Base-by-base conservation (phyloP, 1,284 basidiomycete species). In the Mycosarcoma maydis region DNA sequence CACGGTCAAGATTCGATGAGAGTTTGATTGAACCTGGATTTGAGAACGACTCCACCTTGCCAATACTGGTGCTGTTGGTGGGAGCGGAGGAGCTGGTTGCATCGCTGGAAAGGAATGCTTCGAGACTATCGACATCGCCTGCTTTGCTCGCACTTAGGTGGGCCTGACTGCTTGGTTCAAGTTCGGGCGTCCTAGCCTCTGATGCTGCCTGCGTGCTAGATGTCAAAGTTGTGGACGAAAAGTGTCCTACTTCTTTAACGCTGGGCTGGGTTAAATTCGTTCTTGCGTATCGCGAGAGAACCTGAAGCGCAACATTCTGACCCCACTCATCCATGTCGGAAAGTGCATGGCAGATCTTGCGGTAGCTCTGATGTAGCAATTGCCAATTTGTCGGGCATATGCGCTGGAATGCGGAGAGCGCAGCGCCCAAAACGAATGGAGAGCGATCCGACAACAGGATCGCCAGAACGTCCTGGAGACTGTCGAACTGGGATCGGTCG, bases 321-420 rank as follows among this genome's bases (percentile, higher is more conserved):
- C 92, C 92, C 95, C 95, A 98, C 80, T 96, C 94, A 77, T 98
- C 95, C 16, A 91, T 90, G 75, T 99, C 94, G 27, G 92, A 86
- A 1, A 98, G 84, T 14, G 91, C 86, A 40, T 87, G 86, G 78
- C 93, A 97, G 41, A 95, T 85, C 39, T 90, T 88, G 24, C 94
- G 87, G 77, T 91, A 98, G 77, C 95, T 91, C 22, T 87, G 87
- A 79, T 98, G 96, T 0, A 98, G 83, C 6, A 97, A 87, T 75
- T 95, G 91, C 26, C 75, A 80, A 5, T 65, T 42, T 4, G 65
- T 46, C 5, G 68, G 66, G 30, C 71, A 73, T 33, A 73, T 50
- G 17, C 61, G 62, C 24, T 56, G 58, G 29, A 95, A 97, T 1
- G 95, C 92, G 8, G 90, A 87, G 1, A 92, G 87, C 1, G 93